Evolutionary conservation across 495 filamentous ascomycete genomes (phyloP).

Genomic region (Rhizodiscina lignyota): DNA sequence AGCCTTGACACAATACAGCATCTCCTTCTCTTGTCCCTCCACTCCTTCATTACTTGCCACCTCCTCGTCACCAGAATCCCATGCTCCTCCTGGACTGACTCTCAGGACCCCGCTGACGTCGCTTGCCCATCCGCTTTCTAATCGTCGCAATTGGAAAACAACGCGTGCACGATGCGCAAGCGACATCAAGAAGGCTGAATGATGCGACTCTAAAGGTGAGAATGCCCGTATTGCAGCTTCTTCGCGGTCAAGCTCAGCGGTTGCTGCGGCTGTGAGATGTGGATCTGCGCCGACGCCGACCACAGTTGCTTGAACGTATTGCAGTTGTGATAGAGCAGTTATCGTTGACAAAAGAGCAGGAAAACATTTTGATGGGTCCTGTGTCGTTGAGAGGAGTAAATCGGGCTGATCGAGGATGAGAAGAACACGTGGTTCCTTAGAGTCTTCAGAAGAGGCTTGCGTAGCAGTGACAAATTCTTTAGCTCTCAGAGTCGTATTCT

Average conservation of each 20-base stretch:
- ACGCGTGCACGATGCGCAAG: slow-evolving; percentile 58
- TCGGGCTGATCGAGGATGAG: slow-evolving; percentile 36
- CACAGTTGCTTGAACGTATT: slow-evolving; percentile 41
- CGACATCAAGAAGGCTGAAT: slow-evolving; percentile 49
- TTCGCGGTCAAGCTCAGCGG: slow-evolving; percentile 1
- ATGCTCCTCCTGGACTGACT: too few relatives aligned
- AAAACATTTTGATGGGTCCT: slow-evolving; percentile 6
- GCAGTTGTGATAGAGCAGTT: slow-evolving; percentile 18
- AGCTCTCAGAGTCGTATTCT: too few relatives aligned
- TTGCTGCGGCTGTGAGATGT: slow-evolving; percentile 31
- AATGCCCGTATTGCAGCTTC: slow-evolving; percentile 16
- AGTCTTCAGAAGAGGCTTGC: too few relatives aligned
- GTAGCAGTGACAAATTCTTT: too few relatives aligned
- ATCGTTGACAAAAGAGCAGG: slow-evolving; percentile 34
- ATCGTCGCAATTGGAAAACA: slow-evolving; percentile 49
- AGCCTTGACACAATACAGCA: too few relatives aligned
- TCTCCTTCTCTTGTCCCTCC: too few relatives aligned
- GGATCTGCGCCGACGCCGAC: slow-evolving; percentile 41
- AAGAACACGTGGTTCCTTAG: too few relatives aligned
- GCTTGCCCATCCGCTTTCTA: slow-evolving; percentile 72
- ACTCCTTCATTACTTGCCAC: too few relatives aligned
- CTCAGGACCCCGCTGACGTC: slow-evolving; percentile 86
- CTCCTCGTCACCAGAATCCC: too few relatives aligned
- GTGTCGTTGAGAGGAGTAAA: slow-evolving; percentile 30
- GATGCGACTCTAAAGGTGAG: slow-evolving; percentile 50